These are phyloP conservation scores for Aspergillaceae sp. DNA, from an alignment of 2,329 filamentous ascomycete species.

Conservation along the genomic window DNA sequence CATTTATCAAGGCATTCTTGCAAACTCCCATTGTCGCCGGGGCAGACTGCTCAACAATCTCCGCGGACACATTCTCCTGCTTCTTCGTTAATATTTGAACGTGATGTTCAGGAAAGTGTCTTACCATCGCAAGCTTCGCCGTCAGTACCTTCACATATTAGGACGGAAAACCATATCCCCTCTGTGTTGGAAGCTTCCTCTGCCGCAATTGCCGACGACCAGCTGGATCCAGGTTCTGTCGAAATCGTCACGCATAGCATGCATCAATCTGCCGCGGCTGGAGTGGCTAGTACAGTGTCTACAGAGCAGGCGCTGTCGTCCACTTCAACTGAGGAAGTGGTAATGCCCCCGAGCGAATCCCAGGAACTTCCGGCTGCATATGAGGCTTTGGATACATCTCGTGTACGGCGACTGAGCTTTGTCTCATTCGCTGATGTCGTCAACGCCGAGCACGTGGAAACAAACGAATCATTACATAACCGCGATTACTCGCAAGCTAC, in stretches of 20 bases:
- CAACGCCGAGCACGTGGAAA: slow-evolving; percentile 54
- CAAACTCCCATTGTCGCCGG: slow-evolving; percentile 54
- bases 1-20: slow-evolving; percentile 19
- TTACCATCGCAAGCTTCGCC: slow-evolving; percentile 62
- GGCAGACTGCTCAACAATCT: slow-evolving; percentile 56
- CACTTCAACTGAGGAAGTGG: slow-evolving; percentile 44
- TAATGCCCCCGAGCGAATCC: slow-evolving; percentile 46
- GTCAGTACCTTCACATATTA: slow-evolving; percentile 86
- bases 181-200: slow-evolving; percentile 85
- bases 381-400: slow-evolving; percentile 65
- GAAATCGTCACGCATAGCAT: slow-evolving; percentile 83
- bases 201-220: slow-evolving; percentile 79
- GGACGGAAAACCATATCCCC: slow-evolving; percentile 89
- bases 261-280: slow-evolving; percentile 68
- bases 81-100: slow-evolving; percentile 71
- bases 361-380: slow-evolving; percentile 66
- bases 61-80: slow-evolving; percentile 71
- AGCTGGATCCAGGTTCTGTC: slow-evolving; percentile 76
- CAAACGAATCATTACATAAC: slow-evolving; percentile 40
- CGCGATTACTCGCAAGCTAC: slow-evolving; percentile 63
- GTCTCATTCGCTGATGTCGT: slow-evolving; percentile 97
- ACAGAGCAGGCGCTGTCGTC: slow-evolving; percentile 28
- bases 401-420: slow-evolving; percentile 79
- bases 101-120: slow-evolving; percentile 77
- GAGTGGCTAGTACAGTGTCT: slow-evolving; percentile 54